phyloP scores from a whole-genome alignment of 192 early-diverging fungal species.

The Backusella liffmaniae region DNA sequence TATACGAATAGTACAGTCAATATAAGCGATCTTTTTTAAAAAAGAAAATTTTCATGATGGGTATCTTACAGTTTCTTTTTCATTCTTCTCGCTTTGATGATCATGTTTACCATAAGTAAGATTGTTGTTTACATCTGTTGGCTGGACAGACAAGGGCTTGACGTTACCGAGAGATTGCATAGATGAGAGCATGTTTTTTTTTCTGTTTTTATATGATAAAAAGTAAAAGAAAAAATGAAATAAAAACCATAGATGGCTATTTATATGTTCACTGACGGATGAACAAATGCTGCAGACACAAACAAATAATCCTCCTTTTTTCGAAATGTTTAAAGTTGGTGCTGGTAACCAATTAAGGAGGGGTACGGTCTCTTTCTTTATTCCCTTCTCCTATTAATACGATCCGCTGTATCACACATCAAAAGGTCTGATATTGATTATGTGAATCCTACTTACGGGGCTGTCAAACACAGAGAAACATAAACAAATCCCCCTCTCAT shows the following conservation, averaged over 20 bases:
- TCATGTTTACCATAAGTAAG: not conserved
- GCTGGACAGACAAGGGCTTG: not conserved
- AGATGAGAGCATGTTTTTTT: not conserved
- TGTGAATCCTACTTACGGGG: not conserved
- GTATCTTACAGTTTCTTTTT: not conserved
- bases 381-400: not conserved
- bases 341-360: no score
- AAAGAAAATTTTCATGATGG: not conserved
- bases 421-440: not conserved
- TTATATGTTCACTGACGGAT: no score
- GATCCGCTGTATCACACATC: not conserved
- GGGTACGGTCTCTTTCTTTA: not conserved
- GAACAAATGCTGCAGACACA: no score
- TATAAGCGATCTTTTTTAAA: not conserved
- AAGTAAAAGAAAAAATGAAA: not conserved
- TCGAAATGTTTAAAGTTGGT: no score
- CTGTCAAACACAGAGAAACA: not conserved
- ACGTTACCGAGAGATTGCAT: conserved; percentile 14
- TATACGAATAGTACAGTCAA: not conserved
- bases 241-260: no score
- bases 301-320: no score
- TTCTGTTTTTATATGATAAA: not conserved
- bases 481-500: not conserved
- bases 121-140: not conserved
- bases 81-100: not conserved